phyloP scores from a whole-genome alignment of 2,329 filamentous ascomycete genomes.

The Trichoderma arundinaceum region DNA sequence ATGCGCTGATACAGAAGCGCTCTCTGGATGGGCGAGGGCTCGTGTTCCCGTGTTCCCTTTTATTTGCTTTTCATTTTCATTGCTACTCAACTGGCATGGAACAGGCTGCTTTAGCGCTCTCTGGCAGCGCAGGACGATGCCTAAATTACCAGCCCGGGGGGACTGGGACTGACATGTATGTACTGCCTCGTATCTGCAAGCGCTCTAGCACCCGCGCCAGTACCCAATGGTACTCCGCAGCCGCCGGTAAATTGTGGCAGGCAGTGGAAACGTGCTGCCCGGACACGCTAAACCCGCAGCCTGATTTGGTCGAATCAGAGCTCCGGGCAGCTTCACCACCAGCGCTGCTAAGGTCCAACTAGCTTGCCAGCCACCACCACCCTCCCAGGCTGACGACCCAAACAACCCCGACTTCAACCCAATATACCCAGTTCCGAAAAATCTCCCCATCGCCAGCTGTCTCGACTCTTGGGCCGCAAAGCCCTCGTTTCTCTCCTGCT shows the following conservation, averaged over 20 bases:
- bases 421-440: slow-evolving; percentile 28
- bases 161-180: background rate
- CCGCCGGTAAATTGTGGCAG: slow-evolving; percentile 23
- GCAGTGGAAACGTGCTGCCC: slow-evolving; percentile 15
- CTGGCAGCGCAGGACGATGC: background rate
- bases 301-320: slow-evolving; percentile 30
- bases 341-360: background rate
- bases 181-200: slow-evolving; percentile 1
- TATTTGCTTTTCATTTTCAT: background rate
- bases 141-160: slow-evolving; percentile 12
- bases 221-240: slow-evolving; percentile 26
- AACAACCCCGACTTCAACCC: slow-evolving; percentile 29
- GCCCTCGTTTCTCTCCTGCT: background rate
- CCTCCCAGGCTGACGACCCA: slow-evolving; percentile 29
- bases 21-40: too few species aligned
- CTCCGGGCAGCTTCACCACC: slow-evolving; percentile 26
- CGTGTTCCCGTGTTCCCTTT: too few species aligned
- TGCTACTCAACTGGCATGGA: background rate
- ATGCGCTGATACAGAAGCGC: too few species aligned
- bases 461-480: slow-evolving; percentile 26
- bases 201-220: background rate
- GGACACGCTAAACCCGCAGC: slow-evolving; percentile 28
- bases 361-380: slow-evolving; percentile 25
- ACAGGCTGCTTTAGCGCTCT: slow-evolving; percentile 1
- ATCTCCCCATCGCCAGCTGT: slow-evolving; percentile 10